These are phyloP conservation scores for Xylaria arbuscula DNA, from an alignment of 2,329 filamentous ascomycete genomes.

Conservation along the genomic window DNA sequence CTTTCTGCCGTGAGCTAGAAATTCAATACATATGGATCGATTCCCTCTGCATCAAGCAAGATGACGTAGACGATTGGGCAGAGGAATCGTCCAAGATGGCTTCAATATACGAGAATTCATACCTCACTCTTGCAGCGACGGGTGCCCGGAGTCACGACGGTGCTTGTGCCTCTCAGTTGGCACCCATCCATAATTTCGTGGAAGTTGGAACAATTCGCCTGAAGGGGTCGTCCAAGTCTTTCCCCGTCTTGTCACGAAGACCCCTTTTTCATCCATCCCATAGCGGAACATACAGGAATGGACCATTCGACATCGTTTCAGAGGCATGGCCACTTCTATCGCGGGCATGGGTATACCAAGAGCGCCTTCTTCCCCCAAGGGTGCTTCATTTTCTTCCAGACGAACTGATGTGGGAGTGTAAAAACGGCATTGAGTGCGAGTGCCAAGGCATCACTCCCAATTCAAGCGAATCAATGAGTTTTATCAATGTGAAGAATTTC, in stretches of 20 bases:
- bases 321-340: neutral
- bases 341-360: neutral
- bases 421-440: neutral
- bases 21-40: neutral
- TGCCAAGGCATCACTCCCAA: neutral
- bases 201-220: neutral
- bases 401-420: constrained; percentile 4
- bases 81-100: constrained; percentile 2
- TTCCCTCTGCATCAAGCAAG: neutral
- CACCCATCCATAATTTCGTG: neutral
- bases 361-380: neutral
- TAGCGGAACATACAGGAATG: no score
- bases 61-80: neutral
- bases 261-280: neutral
- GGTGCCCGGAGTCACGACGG: neutral
- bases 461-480: neutral
- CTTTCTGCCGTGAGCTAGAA: neutral
- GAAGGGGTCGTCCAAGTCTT: neutral
- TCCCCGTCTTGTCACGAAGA: neutral
- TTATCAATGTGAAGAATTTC: neutral
- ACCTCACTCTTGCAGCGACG: neutral
- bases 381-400: neutral
- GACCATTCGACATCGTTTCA: no score
- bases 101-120: neutral
- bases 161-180: neutral